Evolutionary conservation across 2,329 filamentous ascomycete species (phyloP).

Genomic region (Celoporthe dispersa): DNA sequence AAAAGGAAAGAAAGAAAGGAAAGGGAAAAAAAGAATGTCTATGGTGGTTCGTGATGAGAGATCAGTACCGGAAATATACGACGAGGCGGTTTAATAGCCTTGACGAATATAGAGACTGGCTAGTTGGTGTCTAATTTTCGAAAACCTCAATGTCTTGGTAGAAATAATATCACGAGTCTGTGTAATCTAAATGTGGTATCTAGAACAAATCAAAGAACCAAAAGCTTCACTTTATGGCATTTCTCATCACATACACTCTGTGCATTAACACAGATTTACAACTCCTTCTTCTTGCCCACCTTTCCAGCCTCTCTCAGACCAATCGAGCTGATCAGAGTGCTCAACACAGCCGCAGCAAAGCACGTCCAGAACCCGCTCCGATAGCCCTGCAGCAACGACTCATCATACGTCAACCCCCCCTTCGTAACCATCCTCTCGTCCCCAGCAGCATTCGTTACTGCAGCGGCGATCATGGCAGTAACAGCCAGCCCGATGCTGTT

Average conservation of each 20-base stretch:
- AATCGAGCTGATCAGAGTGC: slow-evolving; percentile 11
- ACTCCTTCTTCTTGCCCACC: slow-evolving; percentile 10
- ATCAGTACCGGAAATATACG: too few relatives aligned
- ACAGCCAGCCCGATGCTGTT: slow-evolving; percentile 56
- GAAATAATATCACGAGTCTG: too few relatives aligned
- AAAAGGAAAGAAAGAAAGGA: too few relatives aligned
- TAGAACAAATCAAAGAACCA: too few relatives aligned
- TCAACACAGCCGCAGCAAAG: slow-evolving; percentile 49
- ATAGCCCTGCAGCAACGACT: slow-evolving; percentile 54
- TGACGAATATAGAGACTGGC: too few relatives aligned
- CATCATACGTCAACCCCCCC: slow-evolving; percentile 19
- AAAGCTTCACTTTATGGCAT: too few relatives aligned
- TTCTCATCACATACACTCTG: not conserved
- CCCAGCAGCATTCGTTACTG: slow-evolving; percentile 46
- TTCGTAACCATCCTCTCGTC: slow-evolving; percentile 26
- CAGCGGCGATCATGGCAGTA: slow-evolving; percentile 51
- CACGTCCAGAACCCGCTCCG: slow-evolving; percentile 57
- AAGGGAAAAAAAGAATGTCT: too few relatives aligned
- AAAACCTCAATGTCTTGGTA: too few relatives aligned
- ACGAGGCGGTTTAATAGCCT: too few relatives aligned
- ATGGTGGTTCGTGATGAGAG: too few relatives aligned
- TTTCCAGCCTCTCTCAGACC: slow-evolving; percentile 1
- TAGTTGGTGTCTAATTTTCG: too few relatives aligned
- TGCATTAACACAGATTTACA: not conserved
- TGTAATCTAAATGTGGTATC: too few relatives aligned